These are phyloP conservation scores for Rhizopogon vulgaris DNA, from an alignment of 768 basidiomycete genomes.

Conservation along the genomic window DNA sequence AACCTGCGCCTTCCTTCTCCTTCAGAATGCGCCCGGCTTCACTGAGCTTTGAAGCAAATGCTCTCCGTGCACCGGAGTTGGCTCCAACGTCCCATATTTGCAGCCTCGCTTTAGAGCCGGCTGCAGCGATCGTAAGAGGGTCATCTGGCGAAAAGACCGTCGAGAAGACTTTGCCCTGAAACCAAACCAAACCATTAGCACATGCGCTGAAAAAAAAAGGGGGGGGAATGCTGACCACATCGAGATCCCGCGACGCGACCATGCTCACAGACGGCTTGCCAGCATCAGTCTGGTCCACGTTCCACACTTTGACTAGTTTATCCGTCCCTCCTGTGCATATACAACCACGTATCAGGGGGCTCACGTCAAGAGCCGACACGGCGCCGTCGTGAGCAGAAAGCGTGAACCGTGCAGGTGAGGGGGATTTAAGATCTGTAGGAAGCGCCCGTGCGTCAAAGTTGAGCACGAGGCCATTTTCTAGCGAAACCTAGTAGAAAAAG, in stretches of 20 bases:
- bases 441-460: conserved; percentile 88
- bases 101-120: conserved; percentile 88
- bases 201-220: neutral
- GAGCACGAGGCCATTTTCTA: conserved; percentile 91
- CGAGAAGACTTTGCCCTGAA: conserved; percentile 94
- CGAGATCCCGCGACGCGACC: conserved; percentile 83
- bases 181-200: conserved; percentile 2
- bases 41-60: conserved; percentile 72
- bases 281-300: conserved; percentile 60
- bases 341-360: conserved; percentile 84
- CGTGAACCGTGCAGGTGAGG: conserved; percentile 77
- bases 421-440: conserved; percentile 56
- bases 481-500: conserved; percentile 59
- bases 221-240: conserved; percentile 57
- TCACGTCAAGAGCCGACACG: conserved; percentile 84
- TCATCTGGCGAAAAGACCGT: conserved; percentile 90
- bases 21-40: conserved; percentile 63
- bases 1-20: conserved; percentile 60
- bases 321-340: conserved; percentile 92
- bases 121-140: conserved; percentile 88
- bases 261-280: conserved; percentile 75
- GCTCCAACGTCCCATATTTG: conserved; percentile 95
- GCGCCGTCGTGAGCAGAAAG: conserved; percentile 92
- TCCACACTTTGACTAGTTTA: conserved; percentile 96
- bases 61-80: conserved; percentile 76